Conservation (phyloP, 805 yeast species). For the Wickerhamiella alocasiicola region DNA sequence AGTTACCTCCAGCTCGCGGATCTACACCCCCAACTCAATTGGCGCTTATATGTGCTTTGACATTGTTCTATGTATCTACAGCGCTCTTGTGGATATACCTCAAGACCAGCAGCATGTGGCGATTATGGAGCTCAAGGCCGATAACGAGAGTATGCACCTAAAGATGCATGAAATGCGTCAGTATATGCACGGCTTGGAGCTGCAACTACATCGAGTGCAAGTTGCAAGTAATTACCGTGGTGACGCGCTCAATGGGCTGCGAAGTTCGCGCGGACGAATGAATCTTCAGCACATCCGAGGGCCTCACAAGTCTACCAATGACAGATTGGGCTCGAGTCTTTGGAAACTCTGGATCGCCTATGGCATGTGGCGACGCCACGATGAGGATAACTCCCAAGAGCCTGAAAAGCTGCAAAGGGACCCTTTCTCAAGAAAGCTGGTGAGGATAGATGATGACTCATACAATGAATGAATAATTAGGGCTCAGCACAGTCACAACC, state of each 20-base stretch:
- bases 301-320: background rate
- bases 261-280: background rate
- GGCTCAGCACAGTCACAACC: slow-evolving; percentile 2
- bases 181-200: background rate
- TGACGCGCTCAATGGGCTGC: background rate
- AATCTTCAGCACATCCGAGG: background rate
- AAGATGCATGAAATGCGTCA: background rate
- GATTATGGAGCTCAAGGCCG: background rate
- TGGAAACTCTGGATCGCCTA: background rate
- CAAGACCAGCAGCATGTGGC: background rate
- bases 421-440: too few species aligned
- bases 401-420: too few species aligned
- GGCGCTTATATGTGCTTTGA: background rate
- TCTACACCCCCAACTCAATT: background rate
- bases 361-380: background rate
- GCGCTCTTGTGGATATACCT: background rate
- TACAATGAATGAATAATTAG: background rate
- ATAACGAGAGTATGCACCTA: background rate
- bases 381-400: background rate
- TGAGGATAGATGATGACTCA: too few species aligned
- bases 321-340: background rate
- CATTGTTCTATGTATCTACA: background rate
- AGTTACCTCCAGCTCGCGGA: background rate
- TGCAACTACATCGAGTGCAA: background rate
- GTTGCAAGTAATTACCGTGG: background rate